These are phyloP conservation scores for Nitzschia sp. DNA, from an alignment of 108 stramenopile genomes.

Conservation along the genomic window DNA sequence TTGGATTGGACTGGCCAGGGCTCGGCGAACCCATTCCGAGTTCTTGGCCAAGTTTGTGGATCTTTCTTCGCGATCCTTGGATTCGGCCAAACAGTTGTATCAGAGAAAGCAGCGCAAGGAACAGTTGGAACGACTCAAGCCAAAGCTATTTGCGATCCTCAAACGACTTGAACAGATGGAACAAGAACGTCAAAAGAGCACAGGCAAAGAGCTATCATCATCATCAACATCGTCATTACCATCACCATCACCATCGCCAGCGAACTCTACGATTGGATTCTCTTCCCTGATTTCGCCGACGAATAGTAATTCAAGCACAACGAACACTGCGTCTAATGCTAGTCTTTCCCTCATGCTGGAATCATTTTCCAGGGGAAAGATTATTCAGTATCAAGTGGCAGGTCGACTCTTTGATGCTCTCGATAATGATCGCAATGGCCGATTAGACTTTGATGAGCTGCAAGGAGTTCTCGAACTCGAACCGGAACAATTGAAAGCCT, in stretches of 20 bases:
- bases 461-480: slow-evolving; percentile 36
- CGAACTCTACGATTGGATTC: not conserved
- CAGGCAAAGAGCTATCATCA: no score
- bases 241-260: not conserved
- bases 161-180: slow-evolving; percentile 32
- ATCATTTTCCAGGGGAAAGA: not conserved
- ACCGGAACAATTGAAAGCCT: slow-evolving; percentile 27
- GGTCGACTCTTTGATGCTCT: slow-evolving; percentile 36
- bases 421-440: slow-evolving; percentile 31
- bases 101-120: slow-evolving; percentile 17
- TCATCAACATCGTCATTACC: not conserved
- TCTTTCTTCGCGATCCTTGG: not conserved
- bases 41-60: slow-evolving; percentile 7
- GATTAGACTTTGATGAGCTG: slow-evolving; percentile 44
- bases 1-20: not conserved
- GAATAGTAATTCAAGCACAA: no score
- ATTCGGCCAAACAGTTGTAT: not conserved
- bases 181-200: not conserved
- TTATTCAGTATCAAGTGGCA: slow-evolving; percentile 14
- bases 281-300: not conserved
- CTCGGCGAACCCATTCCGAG: slow-evolving; percentile 1
- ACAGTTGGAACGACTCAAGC: slow-evolving; percentile 30
- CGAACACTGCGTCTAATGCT: not conserved
- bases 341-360: not conserved
- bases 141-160: slow-evolving; percentile 36